Evolutionary conservation across 2,329 filamentous ascomycete species (phyloP), one percentile per base, ranked within the genome.

Genomic region (Neoarthrinium moseri): DNA sequence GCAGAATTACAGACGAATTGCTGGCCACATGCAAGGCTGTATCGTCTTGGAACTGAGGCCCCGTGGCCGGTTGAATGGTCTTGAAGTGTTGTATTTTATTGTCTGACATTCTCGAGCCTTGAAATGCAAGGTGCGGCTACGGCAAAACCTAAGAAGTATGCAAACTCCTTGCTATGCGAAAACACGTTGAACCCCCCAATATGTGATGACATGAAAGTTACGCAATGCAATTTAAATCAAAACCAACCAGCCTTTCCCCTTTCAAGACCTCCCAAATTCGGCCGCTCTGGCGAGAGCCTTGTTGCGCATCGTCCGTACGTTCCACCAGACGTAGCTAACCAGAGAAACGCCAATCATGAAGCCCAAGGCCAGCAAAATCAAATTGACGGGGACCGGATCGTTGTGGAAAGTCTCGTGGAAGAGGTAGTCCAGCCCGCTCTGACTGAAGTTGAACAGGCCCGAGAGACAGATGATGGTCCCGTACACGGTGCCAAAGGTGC

Each of bases 401-500:
- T 84, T 81, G 18, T 72, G 56, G 59, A 92, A 96, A 0, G 76
- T 75, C 46, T 80, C 74, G 59, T 95, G 88, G 32, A 91, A 90
- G 27, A 92, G 63, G 20, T 84, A 81, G 63, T 96, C 91, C 26
- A 96, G 74, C 0, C 80, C 89, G 5, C 85, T 86, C 69, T 95
- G 90, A 1, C 81, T 81, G 59, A 96, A 91, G 66, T 95, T 95
- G 59, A 91, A 77, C 1, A 96, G 64, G 0, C 91, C 91, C 0
- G 90, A 86, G 2, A 94, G 70, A 66, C 89, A 95, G 56, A 96
- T 95, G 54, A 95, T 87, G 17, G 91, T 77, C 10, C 91, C 91
- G 66, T 96, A 96, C n/a, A 96, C 90, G 47, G 89, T 95, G 36
- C 91, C 91, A 56, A 96, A 96, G 0, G 90, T 95, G 50, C 84